Base-by-base conservation (phyloP, 768 basidiomycete genomes). In the Serendipita sp. region DNA sequence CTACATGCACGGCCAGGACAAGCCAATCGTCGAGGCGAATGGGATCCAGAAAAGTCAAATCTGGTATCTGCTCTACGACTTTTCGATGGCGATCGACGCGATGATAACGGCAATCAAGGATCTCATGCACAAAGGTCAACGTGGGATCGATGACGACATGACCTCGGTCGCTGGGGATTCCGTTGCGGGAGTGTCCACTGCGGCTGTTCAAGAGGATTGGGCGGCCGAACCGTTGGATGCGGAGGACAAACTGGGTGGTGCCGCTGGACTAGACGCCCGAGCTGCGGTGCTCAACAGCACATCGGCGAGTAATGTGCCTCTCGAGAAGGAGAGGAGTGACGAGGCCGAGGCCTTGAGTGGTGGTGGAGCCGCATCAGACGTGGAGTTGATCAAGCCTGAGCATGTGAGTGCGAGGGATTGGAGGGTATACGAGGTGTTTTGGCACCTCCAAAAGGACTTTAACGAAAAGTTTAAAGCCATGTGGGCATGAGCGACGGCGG, bases 51-150 rank as follows among this genome's bases (percentile, higher is more conserved):
- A 72, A 3, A 82, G 82, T 7, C 83, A 85, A 26, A 64, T 85
- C n/a, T 85, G 84, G 83, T 85, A 79, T 69, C 65, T 78, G 3
- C 73, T 86, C 30, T 72, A 86, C 66, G 82, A 83, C 45, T 86
- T 86, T 68, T 65, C 66, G 14, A 68, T 85, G 66, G 75, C 78
- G 4, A 66, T 86, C 65, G 71, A 71, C 68, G 74, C 78, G 0
- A 73, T 86, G 63, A 74, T 78, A 51, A 72, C 77, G 0, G 75
- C 74, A 20, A 70, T 88, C 43, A 76, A 80, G 66, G 75, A 79
- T 62, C 66, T 83, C 41, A 68, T 79, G 58, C 61, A 68, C 33
- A 75, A 67, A 63, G 70, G 61, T 22, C 64, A 70, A 2, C 62
- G 33, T 1, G 68, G 65, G 9, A 61, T 50, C 17, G 44, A 22